phyloP scores from a whole-genome alignment of 2,329 filamentous ascomycete genomes.

The Trichoderma guizhouense region DNA sequence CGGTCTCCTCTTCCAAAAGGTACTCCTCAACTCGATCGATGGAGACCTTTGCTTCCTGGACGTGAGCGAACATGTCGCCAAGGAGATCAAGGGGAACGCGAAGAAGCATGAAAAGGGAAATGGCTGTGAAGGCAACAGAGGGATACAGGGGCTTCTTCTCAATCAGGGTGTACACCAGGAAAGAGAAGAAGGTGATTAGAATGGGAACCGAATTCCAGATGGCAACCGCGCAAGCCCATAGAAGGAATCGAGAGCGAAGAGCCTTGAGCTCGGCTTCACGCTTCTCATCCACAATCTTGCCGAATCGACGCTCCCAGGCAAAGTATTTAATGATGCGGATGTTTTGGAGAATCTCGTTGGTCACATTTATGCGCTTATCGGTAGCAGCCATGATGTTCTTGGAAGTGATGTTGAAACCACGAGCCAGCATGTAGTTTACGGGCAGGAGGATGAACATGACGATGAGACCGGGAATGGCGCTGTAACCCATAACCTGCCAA shows the following conservation, averaged over 20 bases:
- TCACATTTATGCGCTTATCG: constrained; percentile 92
- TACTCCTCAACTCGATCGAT: constrained; percentile 96
- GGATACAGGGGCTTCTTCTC: constrained; percentile 87
- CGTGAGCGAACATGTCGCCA: constrained; percentile 97
- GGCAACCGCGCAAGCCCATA: constrained; percentile 89
- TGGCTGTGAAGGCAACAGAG: constrained; percentile 90
- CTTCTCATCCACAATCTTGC: constrained; percentile 84
- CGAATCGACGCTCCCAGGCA: constrained; percentile 93
- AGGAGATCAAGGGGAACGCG: constrained; percentile 92
- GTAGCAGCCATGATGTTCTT: constrained; percentile 90
- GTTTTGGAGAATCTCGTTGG: constrained; percentile 94
- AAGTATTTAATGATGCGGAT: constrained; percentile 99
- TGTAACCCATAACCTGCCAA: constrained; percentile 86
- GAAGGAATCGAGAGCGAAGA: constrained; percentile 76
- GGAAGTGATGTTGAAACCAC: constrained; percentile 79
- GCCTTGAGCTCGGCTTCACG: constrained; percentile 73
- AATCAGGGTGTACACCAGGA: constrained; percentile 85
- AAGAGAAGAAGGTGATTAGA: constrained; percentile 93
- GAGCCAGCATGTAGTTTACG: constrained; percentile 84
- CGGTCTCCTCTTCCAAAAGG: constrained; percentile 87
- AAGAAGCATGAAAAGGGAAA: constrained; percentile 92
- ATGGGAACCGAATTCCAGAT: constrained; percentile 96
- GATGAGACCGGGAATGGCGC: constrained; percentile 87
- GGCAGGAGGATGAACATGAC: constrained; percentile 88
- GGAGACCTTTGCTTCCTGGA: constrained; percentile 95